These are phyloP conservation scores for Aspergillus biplanus DNA, from an alignment of 495 filamentous ascomycete genomes.

Conservation along the genomic window DNA sequence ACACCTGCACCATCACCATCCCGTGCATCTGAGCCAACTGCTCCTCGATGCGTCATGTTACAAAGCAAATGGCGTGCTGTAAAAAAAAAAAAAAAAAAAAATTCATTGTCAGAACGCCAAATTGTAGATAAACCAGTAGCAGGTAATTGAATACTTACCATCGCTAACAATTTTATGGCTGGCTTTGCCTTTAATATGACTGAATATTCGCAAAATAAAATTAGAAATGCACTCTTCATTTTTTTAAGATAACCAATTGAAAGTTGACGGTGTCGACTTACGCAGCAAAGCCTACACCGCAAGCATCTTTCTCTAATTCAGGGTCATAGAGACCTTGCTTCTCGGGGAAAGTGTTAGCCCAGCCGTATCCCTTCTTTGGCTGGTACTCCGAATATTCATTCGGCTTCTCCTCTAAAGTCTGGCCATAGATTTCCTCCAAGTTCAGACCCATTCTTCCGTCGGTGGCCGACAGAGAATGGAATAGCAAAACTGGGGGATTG, in stretches of 20 bases:
- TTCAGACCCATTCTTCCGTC: slow-evolving; percentile 70
- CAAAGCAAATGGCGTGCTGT: slow-evolving; percentile 90
- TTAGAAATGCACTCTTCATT: no score
- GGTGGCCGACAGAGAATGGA: slow-evolving; percentile 51
- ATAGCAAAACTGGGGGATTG: slow-evolving; percentile 25
- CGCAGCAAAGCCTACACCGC: slow-evolving; percentile 99
- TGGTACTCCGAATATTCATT: slow-evolving; percentile 82
- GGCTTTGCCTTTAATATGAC: slow-evolving; percentile 95
- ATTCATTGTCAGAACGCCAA: background rate
- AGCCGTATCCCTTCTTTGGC: slow-evolving; percentile 83
- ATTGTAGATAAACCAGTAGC: background rate
- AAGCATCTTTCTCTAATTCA: slow-evolving; percentile 96
- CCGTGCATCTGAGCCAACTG: slow-evolving; percentile 95
- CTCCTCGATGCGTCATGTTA: slow-evolving; percentile 99
- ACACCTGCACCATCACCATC: slow-evolving; percentile 98
- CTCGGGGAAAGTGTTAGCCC: slow-evolving; percentile 92
- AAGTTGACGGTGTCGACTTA: slow-evolving; percentile 50
- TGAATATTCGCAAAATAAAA: slow-evolving; percentile 34
- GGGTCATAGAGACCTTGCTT: slow-evolving; percentile 99
- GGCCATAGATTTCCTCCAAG: slow-evolving; percentile 67
- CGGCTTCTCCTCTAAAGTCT: slow-evolving; percentile 60
- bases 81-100: slow-evolving; percentile 19
- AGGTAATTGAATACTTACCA: slow-evolving; percentile 64
- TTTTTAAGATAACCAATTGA: no score
- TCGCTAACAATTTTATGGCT: slow-evolving; percentile 99